A percentile compares a stretch with the other conserved stretches of the same genome.
Conservation (phyloP, 2,329 filamentous ascomycete species). For the Xylaria sp. region DNA sequence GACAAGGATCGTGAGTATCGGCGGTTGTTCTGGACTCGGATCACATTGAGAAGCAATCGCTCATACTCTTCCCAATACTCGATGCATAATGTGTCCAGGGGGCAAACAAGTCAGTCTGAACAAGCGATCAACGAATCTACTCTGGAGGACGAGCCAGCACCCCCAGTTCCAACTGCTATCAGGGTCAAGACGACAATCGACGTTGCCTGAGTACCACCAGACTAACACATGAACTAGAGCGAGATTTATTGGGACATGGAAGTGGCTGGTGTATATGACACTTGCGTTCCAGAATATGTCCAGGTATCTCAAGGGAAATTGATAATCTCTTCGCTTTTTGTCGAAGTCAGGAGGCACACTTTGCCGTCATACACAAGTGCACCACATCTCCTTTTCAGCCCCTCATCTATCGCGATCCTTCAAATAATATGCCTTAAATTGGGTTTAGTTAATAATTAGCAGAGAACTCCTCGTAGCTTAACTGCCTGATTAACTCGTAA, state of each 20-base stretch:
- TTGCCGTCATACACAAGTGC: no score
- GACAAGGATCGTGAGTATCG: slow-evolving; percentile 38
- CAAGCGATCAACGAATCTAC: not conserved
- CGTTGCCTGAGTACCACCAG: not conserved
- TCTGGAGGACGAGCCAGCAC: not conserved
- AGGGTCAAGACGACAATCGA: not conserved
- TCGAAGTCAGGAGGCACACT: no score
- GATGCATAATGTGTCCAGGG: not conserved
- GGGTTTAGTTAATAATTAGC: no score
- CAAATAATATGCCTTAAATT: no score
- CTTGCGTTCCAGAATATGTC: not conserved
- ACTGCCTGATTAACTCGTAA: no score
- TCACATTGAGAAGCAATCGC: not conserved
- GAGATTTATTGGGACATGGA: not conserved
- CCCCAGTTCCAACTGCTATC: not conserved
- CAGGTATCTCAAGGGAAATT: not conserved
- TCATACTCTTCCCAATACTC: not conserved
- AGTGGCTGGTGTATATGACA: not conserved
- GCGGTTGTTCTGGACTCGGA: slow-evolving; percentile 13
- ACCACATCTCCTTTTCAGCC: no score
- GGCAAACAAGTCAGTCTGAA: not conserved
- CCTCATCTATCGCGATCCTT: no score
- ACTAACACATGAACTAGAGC: not conserved
- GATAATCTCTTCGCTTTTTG: no score
- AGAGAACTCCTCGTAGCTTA: no score